phyloP scores from a whole-genome alignment of 768 basidiomycete genomes.

The Sarcodon aspratus region DNA sequence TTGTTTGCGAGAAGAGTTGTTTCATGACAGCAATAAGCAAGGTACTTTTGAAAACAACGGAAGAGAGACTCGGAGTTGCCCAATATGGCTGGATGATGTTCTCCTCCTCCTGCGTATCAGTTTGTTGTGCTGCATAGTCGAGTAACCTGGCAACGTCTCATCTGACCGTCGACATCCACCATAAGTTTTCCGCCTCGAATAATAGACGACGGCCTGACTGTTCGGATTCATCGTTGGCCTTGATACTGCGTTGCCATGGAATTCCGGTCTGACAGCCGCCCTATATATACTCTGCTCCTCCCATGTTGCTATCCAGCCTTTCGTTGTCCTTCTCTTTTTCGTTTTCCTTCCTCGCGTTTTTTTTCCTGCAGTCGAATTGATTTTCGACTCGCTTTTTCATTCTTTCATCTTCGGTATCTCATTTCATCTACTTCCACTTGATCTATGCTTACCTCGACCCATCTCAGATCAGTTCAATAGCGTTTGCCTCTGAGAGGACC shows the following conservation, averaged over 20 bases:
- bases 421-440: conserved; percentile 9
- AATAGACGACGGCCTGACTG: too few species aligned
- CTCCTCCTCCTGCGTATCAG: too few species aligned
- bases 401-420: conserved; percentile 40
- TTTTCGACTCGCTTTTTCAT: conserved; percentile 43
- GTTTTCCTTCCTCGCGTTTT: conserved; percentile 19
- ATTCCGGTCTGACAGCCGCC: background rate
- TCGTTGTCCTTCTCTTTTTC: conserved; percentile 12
- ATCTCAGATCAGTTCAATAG: conserved; percentile 58
- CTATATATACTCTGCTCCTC: background rate
- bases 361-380: conserved; percentile 47
- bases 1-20: too few species aligned
- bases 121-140: too few species aligned
- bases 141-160: too few species aligned
- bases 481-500: conserved; percentile 54
- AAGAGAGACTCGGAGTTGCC: too few species aligned
- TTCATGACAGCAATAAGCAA: too few species aligned
- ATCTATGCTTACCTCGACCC: background rate
- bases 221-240: too few species aligned
- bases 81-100: too few species aligned
- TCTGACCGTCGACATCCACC: too few species aligned
- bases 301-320: background rate
- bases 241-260: background rate
- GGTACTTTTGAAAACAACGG: too few species aligned
- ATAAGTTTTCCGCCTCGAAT: too few species aligned